A percentile compares a stretch with the other conserved stretches of the same genome.
Evolutionary conservation across 768 basidiomycete genomes (phyloP).

Genomic region (Dacryopinax spathularia): DNA sequence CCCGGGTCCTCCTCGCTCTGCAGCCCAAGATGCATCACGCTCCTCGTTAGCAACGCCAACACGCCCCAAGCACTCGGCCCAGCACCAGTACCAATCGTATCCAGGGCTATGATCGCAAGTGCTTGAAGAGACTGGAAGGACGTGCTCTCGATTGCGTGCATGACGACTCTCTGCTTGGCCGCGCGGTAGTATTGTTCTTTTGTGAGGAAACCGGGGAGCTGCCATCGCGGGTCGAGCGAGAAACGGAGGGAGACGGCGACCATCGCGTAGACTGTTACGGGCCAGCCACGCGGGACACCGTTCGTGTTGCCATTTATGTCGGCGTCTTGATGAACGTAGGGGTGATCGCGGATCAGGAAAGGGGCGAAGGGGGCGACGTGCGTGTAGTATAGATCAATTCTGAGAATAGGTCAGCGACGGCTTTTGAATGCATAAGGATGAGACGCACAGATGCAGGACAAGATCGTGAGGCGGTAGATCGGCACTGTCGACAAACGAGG

Average conservation of each 20-base stretch:
- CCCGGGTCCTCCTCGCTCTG: slow-evolving; percentile 17
- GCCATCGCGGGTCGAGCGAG: slow-evolving; percentile 17
- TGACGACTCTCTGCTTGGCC: slow-evolving; percentile 22
- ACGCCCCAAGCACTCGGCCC: slow-evolving; percentile 24
- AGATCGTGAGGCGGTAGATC: slow-evolving; percentile 22
- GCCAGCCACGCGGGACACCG: slow-evolving; percentile 18
- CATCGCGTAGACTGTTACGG: slow-evolving; percentile 23
- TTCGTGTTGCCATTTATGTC: slow-evolving; percentile 8
- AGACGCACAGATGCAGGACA: slow-evolving; percentile 16
- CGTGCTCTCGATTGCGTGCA: slow-evolving; percentile 23
- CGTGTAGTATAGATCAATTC: slow-evolving; percentile 18
- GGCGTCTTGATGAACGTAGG: slow-evolving; percentile 6
- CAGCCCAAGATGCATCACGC: slow-evolving; percentile 22
- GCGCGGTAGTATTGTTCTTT: slow-evolving; percentile 13
- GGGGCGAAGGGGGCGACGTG: slow-evolving; percentile 24
- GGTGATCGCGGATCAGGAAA: slow-evolving; percentile 18
- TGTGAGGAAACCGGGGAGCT: slow-evolving; percentile 9
- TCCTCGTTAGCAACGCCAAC: slow-evolving; percentile 22
- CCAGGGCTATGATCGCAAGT: slow-evolving; percentile 22
- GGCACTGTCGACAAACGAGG: slow-evolving; percentile 18
- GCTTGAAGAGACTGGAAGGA: slow-evolving; percentile 23
- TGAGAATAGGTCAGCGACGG: not conserved
- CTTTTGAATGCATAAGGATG: not conserved
- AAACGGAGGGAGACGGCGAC: slow-evolving; percentile 21
- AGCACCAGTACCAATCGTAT: slow-evolving; percentile 24